These are phyloP conservation scores for Auriscalpium vulgare DNA, from an alignment of 768 basidiomycete genomes.

Conservation along the genomic window DNA sequence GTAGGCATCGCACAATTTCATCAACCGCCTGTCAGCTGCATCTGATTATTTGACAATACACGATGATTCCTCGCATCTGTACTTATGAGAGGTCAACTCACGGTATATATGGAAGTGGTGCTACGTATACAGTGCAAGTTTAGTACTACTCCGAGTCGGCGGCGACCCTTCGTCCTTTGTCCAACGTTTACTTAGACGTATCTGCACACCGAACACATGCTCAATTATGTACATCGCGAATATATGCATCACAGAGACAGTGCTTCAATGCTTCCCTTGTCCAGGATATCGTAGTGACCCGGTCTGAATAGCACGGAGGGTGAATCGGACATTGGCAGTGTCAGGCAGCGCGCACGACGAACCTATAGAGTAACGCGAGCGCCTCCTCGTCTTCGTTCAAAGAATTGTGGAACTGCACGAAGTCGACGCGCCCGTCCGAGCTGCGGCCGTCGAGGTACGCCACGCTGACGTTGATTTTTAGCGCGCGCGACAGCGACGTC, in stretches of 20 bases:
- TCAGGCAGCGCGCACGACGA: constrained; percentile 15
- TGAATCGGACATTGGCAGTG: constrained; percentile 1
- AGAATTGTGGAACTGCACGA: constrained; percentile 55
- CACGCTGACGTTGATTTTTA: constrained; percentile 60
- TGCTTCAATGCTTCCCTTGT: constrained; percentile 20
- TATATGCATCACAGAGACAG: neutral
- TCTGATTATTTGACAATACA: too few species aligned
- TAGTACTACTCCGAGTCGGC: too few species aligned
- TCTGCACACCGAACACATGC: too few species aligned
- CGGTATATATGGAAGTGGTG: too few species aligned
- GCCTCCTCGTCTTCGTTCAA: constrained; percentile 38
- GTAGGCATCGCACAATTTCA: too few species aligned
- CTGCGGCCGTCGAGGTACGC: constrained; percentile 74
- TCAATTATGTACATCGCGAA: too few species aligned
- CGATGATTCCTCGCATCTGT: too few species aligned
- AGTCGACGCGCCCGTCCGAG: constrained; percentile 45
- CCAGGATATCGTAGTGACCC: constrained; percentile 82
- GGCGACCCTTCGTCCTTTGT: too few species aligned
- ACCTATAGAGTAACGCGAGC: constrained; percentile 72
- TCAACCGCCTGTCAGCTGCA: too few species aligned
- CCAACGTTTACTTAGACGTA: too few species aligned
- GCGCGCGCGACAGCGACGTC: constrained; percentile 60
- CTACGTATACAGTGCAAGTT: too few species aligned
- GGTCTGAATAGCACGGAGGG: constrained; percentile 40
- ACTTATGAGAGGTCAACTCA: too few species aligned